These are phyloP conservation scores for Hypoxylon sp. DNA, from an alignment of 2,329 filamentous ascomycete species.

Conservation along the genomic window DNA sequence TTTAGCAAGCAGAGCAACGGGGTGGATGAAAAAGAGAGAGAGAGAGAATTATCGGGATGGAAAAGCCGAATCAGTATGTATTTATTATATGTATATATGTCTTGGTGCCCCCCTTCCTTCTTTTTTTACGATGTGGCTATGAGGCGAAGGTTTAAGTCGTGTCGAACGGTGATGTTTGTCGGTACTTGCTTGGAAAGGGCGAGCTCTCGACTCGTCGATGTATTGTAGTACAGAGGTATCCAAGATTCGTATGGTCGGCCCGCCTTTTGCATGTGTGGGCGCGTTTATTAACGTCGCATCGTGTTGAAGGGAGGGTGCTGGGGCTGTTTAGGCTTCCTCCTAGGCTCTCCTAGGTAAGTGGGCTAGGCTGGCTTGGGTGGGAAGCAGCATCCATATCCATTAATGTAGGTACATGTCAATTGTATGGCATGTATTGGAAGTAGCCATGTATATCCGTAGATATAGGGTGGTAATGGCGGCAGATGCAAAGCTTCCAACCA, in stretches of 20 bases:
- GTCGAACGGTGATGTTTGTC: constrained; percentile 21
- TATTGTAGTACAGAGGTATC: constrained; percentile 27
- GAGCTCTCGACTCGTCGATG: constrained; percentile 13
- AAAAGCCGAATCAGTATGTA: constrained; percentile 24
- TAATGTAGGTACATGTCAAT: not conserved
- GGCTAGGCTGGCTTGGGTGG: constrained; percentile 6
- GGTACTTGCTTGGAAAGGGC: constrained; percentile 20
- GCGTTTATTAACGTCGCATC: constrained; percentile 44
- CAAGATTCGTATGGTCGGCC: constrained; percentile 26
- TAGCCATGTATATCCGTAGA: constrained; percentile 1
- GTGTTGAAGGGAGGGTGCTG: constrained; percentile 20
- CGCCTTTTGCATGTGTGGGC: constrained; percentile 37
- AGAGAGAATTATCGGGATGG: constrained; percentile 10
- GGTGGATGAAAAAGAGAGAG: constrained; percentile 1
- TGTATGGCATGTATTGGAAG: not conserved
- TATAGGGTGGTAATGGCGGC: constrained; percentile 29
- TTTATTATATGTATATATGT: constrained; percentile 23
- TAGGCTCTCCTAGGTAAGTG: constrained; percentile 40
- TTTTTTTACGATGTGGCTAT: constrained; percentile 24
- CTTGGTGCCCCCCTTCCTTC: constrained; percentile 20
- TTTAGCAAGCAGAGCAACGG: not conserved
- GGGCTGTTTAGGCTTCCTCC: constrained; percentile 33
- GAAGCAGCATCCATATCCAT: not conserved
- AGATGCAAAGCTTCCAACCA: constrained; percentile 27
- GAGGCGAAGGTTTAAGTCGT: constrained; percentile 33